Percentiles rank a stretch among this genome's conserved stretches.
These are phyloP conservation scores for Fusarium foetens DNA, from an alignment of 2,329 filamentous ascomycete genomes.

Conservation along the genomic window DNA sequence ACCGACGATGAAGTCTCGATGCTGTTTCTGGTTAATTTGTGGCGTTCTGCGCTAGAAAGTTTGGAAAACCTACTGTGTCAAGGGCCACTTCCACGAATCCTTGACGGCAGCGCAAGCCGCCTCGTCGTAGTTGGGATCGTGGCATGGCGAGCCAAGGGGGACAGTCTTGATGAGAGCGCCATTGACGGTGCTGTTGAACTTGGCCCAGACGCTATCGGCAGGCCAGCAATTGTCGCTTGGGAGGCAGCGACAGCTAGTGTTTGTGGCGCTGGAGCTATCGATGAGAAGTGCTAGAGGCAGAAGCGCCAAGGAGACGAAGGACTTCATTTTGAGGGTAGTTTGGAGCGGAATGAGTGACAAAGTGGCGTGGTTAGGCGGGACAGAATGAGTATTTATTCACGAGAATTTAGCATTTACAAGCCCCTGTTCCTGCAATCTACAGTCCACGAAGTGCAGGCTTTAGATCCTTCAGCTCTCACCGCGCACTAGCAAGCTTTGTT, in stretches of 20 bases:
- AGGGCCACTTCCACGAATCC: conserved; percentile 56
- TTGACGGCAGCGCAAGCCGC: conserved; percentile 55
- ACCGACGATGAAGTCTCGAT: conserved; percentile 53
- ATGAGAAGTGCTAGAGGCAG: conserved; percentile 26
- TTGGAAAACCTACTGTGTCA: conserved; percentile 54
- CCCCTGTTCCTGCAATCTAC: background rate
- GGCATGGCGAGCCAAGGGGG: conserved; percentile 62
- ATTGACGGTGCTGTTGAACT: conserved; percentile 61
- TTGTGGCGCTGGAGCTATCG: conserved; percentile 1
- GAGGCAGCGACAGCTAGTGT: conserved; percentile 56
- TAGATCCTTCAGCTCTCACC: background rate
- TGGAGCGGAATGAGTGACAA: conserved; percentile 2
- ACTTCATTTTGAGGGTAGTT: conserved; percentile 30
- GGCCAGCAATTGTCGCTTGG: conserved; percentile 66
- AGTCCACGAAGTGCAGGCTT: background rate
- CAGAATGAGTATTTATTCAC: conserved; percentile 8
- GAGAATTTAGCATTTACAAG: background rate
- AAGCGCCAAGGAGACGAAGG: conserved; percentile 21
- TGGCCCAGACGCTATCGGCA: conserved; percentile 53
- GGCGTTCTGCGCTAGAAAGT: background rate
- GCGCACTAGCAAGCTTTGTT: conserved; percentile 9
- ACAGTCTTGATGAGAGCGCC: conserved; percentile 62
- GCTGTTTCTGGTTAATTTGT: conserved; percentile 32
- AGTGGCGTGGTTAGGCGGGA: background rate
- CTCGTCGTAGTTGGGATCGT: conserved; percentile 59